Percentiles rank a stretch among this genome's conserved stretches.
Evolutionary conservation across 768 basidiomycete species (phyloP).

Genomic region (Ramaria rubella): DNA sequence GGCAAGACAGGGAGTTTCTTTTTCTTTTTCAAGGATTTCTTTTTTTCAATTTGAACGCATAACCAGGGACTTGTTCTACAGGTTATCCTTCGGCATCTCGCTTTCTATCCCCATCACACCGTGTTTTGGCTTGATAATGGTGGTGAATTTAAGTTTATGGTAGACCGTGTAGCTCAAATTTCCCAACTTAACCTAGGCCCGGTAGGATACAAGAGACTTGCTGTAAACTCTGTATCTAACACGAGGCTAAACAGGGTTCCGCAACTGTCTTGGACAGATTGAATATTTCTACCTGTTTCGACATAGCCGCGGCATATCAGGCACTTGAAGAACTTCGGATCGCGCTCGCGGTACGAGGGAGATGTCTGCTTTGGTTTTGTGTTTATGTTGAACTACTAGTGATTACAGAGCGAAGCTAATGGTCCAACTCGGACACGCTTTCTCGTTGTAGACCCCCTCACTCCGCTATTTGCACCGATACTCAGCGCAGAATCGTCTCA

Average conservation of each 20-base stretch:
- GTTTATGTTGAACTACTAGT: background rate
- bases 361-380: background rate
- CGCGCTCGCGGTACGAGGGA: slow-evolving; percentile 25
- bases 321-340: slow-evolving; percentile 40
- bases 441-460: slow-evolving; percentile 61
- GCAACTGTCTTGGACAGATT: slow-evolving; percentile 45
- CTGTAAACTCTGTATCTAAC: background rate
- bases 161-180: slow-evolving; percentile 36
- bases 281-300: slow-evolving; percentile 51
- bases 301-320: slow-evolving; percentile 46
- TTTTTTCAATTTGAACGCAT: background rate
- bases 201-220: slow-evolving; percentile 14
- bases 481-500: slow-evolving; percentile 62
- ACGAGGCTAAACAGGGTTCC: slow-evolving; percentile 17
- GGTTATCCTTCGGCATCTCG: slow-evolving; percentile 48
- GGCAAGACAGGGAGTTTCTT: slow-evolving; percentile 58
- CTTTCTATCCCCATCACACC: slow-evolving; percentile 27
- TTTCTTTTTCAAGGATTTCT: background rate
- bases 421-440: slow-evolving; percentile 28
- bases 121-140: slow-evolving; percentile 69
- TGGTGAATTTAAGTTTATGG: slow-evolving; percentile 58
- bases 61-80: slow-evolving; percentile 54
- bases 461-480: slow-evolving; percentile 54
- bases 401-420: background rate
- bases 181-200: slow-evolving; percentile 24